Evolutionary conservation across 169 alveolate species (phyloP), one percentile per base, ranked within the genome.

Genomic region (Plasmodium vivax): DNA sequence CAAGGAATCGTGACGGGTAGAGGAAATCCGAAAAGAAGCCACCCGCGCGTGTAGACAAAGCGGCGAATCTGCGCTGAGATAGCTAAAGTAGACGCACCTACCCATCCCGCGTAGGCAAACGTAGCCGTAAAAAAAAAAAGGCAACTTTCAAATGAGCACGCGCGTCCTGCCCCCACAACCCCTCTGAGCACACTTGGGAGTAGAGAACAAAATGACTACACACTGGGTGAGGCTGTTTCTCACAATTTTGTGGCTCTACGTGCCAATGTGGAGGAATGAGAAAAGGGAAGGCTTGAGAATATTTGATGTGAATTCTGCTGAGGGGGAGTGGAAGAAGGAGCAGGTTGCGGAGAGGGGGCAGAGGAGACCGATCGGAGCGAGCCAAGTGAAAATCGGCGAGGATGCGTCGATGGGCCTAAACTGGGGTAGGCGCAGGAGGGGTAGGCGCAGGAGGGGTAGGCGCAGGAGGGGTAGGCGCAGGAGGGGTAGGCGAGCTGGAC

Each of bases 131-230:
- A 54, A 51, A 38, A 30, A 56, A 62, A 32, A 36, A 43, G 56
- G 16, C 58, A 80, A 32, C 58, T 36, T 82, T 54, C 36, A 54
- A n/a, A 51, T 54, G 90, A 82, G 19, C 36, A 82, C 14, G 27
- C 32, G 38, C 4, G 6, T 68, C n/a, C 56, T 54, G 30, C 9
- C 34, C 19, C 0, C 0, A n/a, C 62, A 51, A 51, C 19, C 62
- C 19, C 62, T 12, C 23, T 14, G 0, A 8, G 7, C 23, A 51
- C 72, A 32, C 3, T 51, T 82, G 30, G 3, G 16, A 82, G 85
- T 80, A 45, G 71, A 51, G 3, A 41, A 19, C 34, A 82, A 58
- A 82, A 82, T 82, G 90, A 19, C 23, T 82, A 19, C 58, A 56
- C 23, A 82, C 43, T 43, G n/a, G 45, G 16, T 27, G 80, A 16